Base-by-base conservation (phyloP, 2,329 filamentous ascomycete genomes). In the Pseudogymnoascus sp. region DNA sequence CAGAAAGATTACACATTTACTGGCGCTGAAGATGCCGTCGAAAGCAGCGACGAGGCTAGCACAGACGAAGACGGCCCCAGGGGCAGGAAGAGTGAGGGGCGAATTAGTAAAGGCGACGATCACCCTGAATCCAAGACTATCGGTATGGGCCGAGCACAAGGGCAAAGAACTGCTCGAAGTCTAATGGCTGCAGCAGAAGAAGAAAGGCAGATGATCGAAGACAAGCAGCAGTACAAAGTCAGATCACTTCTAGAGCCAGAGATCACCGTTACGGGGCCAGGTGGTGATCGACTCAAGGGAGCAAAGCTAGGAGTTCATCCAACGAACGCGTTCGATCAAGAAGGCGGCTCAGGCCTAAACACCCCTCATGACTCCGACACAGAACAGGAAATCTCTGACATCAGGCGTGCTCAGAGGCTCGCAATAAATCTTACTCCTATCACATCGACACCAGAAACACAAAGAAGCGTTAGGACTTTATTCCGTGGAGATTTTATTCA, bases 381-480 rank as follows among this genome's bases (percentile, higher is more conserved):
- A 33, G 92, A 96, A 72, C 88, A 88, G 23, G 90, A 95, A 63
- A 80, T 92, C 58, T 87, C 85, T 28, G 92, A 96, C 68, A 90
- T 97, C 68, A 90, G 89, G 74, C 85, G 88, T 35, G 94, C 94
- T 0, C 94, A 97, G 74, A 90, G 89, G 66, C 82, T 99, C 58
- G 83, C 87, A 1, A 83, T 97, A 65, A 87, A 86, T 59, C 87
- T 92, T 76, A 96, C 92, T 0, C 84, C 88, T 5, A 86, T 96
- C 64, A 85, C 89, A 65, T 88, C 87, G 9, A 90, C 87, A 1
- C 86, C 88, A 0, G 88, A 89, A 60, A 83, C 87, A 0, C 88
- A 93, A 72, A 87, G 94, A 38, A 89, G 91, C 8, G 89, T 97
- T 25, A 88, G 92, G 19, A 94, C 95, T 65, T 90, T 97, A 64